Conservation (phyloP, 345 rosid genomes). For the Heritiera fomes region DNA sequence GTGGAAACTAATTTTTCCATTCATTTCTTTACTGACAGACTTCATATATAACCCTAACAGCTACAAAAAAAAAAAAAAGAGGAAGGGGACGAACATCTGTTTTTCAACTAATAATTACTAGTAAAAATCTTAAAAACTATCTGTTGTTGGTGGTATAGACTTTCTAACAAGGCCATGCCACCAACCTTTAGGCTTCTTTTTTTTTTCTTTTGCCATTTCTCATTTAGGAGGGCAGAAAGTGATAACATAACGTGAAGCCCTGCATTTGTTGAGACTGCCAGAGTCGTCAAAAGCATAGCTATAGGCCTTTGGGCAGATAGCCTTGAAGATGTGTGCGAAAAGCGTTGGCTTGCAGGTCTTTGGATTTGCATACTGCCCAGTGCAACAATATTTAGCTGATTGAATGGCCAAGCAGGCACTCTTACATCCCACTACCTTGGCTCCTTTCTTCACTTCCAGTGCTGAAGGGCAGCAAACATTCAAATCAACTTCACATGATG, state of each 20-base stretch:
- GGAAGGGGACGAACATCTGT: background rate
- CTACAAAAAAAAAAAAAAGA: too few relatives aligned
- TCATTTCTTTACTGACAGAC: background rate
- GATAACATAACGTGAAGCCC: constrained; percentile 86
- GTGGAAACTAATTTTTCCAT: background rate
- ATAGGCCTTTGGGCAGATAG: constrained; percentile 86
- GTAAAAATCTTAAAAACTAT: background rate
- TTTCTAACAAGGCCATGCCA: background rate
- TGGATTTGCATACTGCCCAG: constrained; percentile 69
- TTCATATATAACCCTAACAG: background rate
- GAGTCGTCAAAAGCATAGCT: constrained; percentile 96
- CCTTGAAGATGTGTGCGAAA: constrained; percentile 81
- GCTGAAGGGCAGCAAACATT: constrained; percentile 87
- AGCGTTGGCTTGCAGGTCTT: constrained; percentile 81
- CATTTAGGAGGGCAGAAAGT: constrained; percentile 90
- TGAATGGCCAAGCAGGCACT: constrained; percentile 97
- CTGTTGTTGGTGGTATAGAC: background rate
- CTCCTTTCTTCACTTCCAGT: constrained; percentile 65
- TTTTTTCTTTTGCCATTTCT: constrained; percentile 6
- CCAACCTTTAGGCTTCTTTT: too few relatives aligned
- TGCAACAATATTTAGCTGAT: constrained; percentile 87
- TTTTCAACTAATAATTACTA: background rate
- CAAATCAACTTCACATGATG: constrained; percentile 81
- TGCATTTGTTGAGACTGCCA: constrained; percentile 79
- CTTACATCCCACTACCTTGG: constrained; percentile 77